Evolutionary conservation across 2,329 filamentous ascomycete species (phyloP), one percentile per base, ranked within the genome.

Genomic region (Penicillium polonicum): DNA sequence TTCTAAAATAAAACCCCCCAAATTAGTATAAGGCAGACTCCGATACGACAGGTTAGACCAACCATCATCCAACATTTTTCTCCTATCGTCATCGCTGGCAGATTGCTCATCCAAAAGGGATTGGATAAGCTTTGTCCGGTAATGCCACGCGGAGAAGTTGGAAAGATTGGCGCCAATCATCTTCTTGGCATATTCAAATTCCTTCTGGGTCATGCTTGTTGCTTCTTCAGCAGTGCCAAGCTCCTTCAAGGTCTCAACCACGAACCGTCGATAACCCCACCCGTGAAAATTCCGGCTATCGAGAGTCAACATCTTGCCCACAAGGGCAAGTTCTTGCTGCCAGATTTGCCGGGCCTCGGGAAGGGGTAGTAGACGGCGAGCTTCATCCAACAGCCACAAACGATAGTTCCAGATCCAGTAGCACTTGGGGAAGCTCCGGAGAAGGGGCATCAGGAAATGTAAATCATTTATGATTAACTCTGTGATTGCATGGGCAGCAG

Each of bases 371-470:
- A 87, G 80, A 13, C 80, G 72, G 46, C 88, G 89, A 35, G 87
- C 87, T 72, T 91, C 85, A 54, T 88, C 80, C 15, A 99, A 80
- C 3, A 93, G 79, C 92, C 94, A 99, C 45, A 88, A 77, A 29
- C 94, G 88, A 75, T 97, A 93, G 67, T 96, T 96, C 94, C 94
- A 99, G 69, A 99, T 93, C 93, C 94, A 97, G 79, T 99, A 99
- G 81, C 94, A 97, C 74, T 99, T 99, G 7, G 94, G 94, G 64
- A 86, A 93, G 64, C 91, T 86, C 63, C 90, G 83, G 49, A 99
- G 83, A 21, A 99, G 82, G 0, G 91, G 90, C 41, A 97, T 85
- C 35, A 93, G 87, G 70, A 97, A 96, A 48, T 79, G 78, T 35
- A 99, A 81, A 72, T 99, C 94, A 55, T 83, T 80, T 46, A 84